phyloP scores from a whole-genome alignment of 805 yeast genomes.

The Wickerhamomyces ciferrii region DNA sequence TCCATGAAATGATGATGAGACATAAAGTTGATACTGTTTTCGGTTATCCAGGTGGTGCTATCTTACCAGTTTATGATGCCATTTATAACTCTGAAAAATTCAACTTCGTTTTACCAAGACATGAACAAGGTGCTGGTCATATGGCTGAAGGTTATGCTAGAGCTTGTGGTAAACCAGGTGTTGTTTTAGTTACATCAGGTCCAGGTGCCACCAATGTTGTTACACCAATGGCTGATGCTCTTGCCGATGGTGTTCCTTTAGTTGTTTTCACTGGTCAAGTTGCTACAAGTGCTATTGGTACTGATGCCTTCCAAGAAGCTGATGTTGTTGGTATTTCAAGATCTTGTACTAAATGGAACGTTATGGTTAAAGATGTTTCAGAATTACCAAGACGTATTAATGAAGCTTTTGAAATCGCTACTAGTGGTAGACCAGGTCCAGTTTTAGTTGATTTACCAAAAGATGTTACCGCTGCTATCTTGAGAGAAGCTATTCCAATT shows the following conservation, averaged over 20 bases:
- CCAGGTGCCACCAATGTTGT: constrained; percentile 99
- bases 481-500: constrained; percentile 81
- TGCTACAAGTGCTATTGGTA: constrained; percentile 91
- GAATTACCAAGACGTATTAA: constrained; percentile 94
- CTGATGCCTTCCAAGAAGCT: constrained; percentile 99
- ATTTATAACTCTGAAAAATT: constrained; percentile 87
- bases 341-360: constrained; percentile 98
- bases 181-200: constrained; percentile 96
- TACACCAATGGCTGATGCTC: constrained; percentile 98
- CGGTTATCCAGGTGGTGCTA: constrained; percentile 99
- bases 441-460: constrained; percentile 96
- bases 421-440: constrained; percentile 96
- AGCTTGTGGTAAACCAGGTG: constrained; percentile 94
- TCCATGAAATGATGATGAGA: constrained; percentile 97
- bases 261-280: constrained; percentile 98
- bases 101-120: constrained; percentile 88
- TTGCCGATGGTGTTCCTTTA: constrained; percentile 95
- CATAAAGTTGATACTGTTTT: constrained; percentile 94
- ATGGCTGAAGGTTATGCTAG: constrained; percentile 99
- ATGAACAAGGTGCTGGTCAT: constrained; percentile 99
- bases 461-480: constrained; percentile 92
- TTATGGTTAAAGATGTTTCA: constrained; percentile 92
- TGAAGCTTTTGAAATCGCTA: constrained; percentile 97
- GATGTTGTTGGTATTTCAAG: constrained; percentile 96
- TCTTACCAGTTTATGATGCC: constrained; percentile 95